These are phyloP conservation scores for Globisporangium carolinianum DNA, from an alignment of 352 stramenopile genomes.

Conservation along the genomic window DNA sequence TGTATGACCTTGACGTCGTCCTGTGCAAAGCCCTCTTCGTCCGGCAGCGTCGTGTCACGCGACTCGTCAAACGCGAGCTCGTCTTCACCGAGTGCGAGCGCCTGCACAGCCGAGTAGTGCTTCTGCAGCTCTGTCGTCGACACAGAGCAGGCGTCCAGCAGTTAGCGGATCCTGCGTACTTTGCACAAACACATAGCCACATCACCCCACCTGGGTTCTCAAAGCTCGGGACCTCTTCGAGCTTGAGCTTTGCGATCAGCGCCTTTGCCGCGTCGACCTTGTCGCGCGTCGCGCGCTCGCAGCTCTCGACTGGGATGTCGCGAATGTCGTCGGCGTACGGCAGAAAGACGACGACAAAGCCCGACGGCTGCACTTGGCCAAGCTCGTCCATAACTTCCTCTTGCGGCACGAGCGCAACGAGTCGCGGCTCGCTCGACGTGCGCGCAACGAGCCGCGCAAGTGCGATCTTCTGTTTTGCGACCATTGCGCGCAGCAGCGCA, in stretches of 20 bases:
- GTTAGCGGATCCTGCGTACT: neutral
- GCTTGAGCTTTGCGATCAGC: constrained; percentile 65
- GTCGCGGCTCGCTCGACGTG: constrained; percentile 68
- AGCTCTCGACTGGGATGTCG: constrained; percentile 37
- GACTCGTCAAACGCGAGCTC: constrained; percentile 69
- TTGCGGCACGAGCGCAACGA: constrained; percentile 73
- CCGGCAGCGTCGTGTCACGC: constrained; percentile 70
- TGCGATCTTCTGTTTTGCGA: constrained; percentile 52
- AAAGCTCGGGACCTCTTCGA: constrained; percentile 67
- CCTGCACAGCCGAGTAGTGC: constrained; percentile 76
- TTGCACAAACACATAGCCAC: neutral
- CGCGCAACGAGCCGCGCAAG: constrained; percentile 62
- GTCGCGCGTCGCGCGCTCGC: constrained; percentile 31
- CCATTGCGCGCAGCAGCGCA: constrained; percentile 60
- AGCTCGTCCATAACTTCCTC: constrained; percentile 70
- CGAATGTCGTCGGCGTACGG: constrained; percentile 81
- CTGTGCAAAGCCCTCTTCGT: constrained; percentile 60
- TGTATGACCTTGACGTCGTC: constrained; percentile 49
- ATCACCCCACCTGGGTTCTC: constrained; percentile 59
- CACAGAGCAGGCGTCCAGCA: neutral
- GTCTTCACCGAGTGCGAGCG: constrained; percentile 66
- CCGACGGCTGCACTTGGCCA: constrained; percentile 69
- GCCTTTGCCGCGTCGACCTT: constrained; percentile 59
- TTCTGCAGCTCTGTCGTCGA: constrained; percentile 66
- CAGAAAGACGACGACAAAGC: constrained; percentile 74